These are phyloP conservation scores for Solanum lycopersicoides DNA, from an alignment of 257 asterid genomes.

Conservation along the genomic window DNA sequence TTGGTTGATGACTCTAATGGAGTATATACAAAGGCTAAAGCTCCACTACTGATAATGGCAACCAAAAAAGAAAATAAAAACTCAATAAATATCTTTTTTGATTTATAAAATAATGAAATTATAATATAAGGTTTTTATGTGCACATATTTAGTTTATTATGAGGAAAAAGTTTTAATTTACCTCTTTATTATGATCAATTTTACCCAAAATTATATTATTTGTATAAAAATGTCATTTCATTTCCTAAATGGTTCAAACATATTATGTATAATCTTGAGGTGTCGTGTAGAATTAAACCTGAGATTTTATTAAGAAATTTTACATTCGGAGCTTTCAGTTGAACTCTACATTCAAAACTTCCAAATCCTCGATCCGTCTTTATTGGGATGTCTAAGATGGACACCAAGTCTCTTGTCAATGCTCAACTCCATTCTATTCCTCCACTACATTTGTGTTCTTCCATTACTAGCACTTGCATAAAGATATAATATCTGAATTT, in stretches of 20 bases:
- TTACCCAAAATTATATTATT: background rate
- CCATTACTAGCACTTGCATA: no score
- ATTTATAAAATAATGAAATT: background rate
- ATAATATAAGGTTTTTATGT: background rate
- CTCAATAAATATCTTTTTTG: background rate
- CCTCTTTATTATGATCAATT: background rate
- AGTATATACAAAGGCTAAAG: background rate
- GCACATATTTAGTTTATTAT: background rate
- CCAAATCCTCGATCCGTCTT: background rate
- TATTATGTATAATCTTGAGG: background rate
- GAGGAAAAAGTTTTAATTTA: background rate
- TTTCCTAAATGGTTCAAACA: no score
- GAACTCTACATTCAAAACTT: no score
- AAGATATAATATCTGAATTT: rapidly evolving
- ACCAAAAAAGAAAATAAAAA: background rate
- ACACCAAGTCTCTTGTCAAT: background rate
- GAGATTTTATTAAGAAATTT: no score
- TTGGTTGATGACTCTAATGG: background rate
- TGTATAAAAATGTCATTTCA: no score
- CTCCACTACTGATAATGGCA: background rate
- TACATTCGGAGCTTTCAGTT: no score
- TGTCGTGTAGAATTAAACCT: no score
- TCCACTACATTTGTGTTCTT: background rate
- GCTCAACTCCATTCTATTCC: no score
- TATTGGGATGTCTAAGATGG: background rate